These are phyloP conservation scores for Coniochaeta ligniaria DNA, from an alignment of 2,329 filamentous ascomycete genomes.

Conservation along the genomic window DNA sequence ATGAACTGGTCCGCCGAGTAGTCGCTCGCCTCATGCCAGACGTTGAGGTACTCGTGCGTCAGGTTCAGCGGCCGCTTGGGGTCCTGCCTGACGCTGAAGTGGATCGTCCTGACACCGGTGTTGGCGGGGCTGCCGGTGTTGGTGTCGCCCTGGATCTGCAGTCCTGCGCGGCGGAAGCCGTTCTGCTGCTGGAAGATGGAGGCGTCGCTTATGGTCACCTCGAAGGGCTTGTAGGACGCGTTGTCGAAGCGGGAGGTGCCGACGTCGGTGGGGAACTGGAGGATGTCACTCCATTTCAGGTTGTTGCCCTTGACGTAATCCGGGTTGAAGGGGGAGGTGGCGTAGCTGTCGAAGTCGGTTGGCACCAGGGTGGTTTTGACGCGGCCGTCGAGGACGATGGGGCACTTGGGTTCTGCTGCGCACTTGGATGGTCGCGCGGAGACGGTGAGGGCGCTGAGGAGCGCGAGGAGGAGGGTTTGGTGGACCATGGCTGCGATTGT, in stretches of 20 bases:
- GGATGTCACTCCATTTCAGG: constrained; percentile 27
- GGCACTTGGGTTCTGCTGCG: constrained; percentile 19
- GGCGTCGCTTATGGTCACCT: constrained; percentile 35
- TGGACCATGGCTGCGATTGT: constrained; percentile 8
- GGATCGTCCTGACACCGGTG: constrained; percentile 25
- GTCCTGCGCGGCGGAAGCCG: constrained; percentile 36
- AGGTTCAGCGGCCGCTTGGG: constrained; percentile 23
- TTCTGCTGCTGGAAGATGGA: constrained; percentile 37
- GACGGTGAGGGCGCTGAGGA: constrained; percentile 7
- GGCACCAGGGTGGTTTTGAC: constrained; percentile 16
- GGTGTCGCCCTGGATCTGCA: constrained; percentile 32
- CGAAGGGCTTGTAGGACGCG: constrained; percentile 26
- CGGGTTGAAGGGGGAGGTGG: constrained; percentile 24
- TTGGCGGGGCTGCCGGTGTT: constrained; percentile 29
- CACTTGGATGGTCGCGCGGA: neutral
- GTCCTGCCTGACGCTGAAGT: constrained; percentile 27
- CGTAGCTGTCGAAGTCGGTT: constrained; percentile 22
- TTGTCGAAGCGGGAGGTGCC: constrained; percentile 28
- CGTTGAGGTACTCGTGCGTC: constrained; percentile 28
- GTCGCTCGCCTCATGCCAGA: constrained; percentile 29
- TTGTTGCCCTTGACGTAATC: constrained; percentile 27
- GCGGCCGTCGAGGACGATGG: constrained; percentile 29
- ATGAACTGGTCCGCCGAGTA: constrained; percentile 30
- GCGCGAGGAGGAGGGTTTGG: constrained; percentile 10
- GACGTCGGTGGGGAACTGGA: constrained; percentile 20